Evolutionary conservation across 108 stramenopile species (phyloP), one percentile per base, ranked within the genome.

Genomic region (Cyclotella kingstonii): DNA sequence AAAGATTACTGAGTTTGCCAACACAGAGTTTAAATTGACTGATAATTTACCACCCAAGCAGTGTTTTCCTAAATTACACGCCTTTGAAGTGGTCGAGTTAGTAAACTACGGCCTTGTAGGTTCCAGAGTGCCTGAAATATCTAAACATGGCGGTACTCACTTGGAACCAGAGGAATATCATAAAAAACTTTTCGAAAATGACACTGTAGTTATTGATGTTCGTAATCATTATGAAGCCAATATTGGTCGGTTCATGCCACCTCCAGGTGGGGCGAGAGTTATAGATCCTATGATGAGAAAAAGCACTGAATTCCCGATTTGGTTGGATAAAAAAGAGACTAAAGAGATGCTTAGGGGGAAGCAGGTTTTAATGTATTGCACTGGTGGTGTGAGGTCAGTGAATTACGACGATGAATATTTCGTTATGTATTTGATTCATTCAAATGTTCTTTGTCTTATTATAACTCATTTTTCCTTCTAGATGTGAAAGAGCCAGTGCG

Each of bases 241-340:
- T 43, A 88, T 96, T 62, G 95, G 94, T 0, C 43, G 73, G 26
- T 77, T 76, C 42, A 62, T 49, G 35, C 77, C 66, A 19, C 75
- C 70, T 9, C 22, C n/a, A 33, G 66, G 35, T 1, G 93, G 89
- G 21, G 94, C 89, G 3, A 61, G 68, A 30, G 80, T 89, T 46
- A 79, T 95, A 33, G 94, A 95, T 68, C 94, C 94, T 4, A 81
- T 70, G 62, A 95, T 95, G 94, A 78, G 94, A 18, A 92, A 92
- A 35, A 75, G 71, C 30, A 95, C 94, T 2, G 94, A 95, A 59
- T 95, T 92, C 38, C 83, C 91, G 18, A 31, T 73, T 3, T 95
- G 90, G 90, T 60, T 95, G 30, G 82, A 69, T 28, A 78, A 78
- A 48, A 52, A 54, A 2, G 85, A 81, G 44, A 91, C 90, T 1